Conservation (phyloP, 2,329 filamentous ascomycete genomes). For the Pleoardoris graminearum region DNA sequence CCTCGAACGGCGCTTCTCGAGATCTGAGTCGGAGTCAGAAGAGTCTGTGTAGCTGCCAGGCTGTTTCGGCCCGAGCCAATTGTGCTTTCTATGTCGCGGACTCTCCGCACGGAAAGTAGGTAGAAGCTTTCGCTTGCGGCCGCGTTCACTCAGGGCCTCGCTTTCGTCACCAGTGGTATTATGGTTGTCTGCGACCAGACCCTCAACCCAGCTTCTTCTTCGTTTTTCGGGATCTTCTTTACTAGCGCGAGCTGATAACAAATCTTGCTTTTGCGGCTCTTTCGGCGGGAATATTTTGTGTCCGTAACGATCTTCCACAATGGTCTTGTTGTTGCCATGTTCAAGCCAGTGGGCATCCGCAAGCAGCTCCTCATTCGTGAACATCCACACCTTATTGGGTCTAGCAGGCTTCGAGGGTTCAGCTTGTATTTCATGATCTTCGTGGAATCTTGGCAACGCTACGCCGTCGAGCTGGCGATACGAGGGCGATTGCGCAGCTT, state of each 20-base stretch:
- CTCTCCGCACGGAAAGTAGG: constrained; percentile 40
- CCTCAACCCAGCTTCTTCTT: constrained; percentile 40
- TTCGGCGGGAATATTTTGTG: constrained; percentile 64
- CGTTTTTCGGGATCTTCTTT: constrained; percentile 41
- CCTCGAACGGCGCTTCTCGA: constrained; percentile 51
- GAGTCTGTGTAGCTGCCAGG: constrained; percentile 36
- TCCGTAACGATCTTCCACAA: constrained; percentile 80
- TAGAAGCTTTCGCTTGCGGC: constrained; percentile 40
- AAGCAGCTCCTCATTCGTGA: constrained; percentile 81
- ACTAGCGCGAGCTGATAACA: constrained; percentile 36
- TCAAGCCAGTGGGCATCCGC: constrained; percentile 93
- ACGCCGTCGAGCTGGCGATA: constrained; percentile 46
- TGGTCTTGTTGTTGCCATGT: constrained; percentile 74
- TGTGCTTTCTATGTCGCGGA: constrained; percentile 34
- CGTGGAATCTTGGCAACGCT: constrained; percentile 36
- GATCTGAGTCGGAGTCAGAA: constrained; percentile 52
- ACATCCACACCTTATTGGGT: constrained; percentile 81
- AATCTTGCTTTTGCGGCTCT: constrained; percentile 29
- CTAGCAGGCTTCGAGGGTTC: constrained; percentile 63
- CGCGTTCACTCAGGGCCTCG: constrained; percentile 43
- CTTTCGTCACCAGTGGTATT: constrained; percentile 41
- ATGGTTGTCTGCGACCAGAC: constrained; percentile 30
- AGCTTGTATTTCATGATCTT: constrained; percentile 27
- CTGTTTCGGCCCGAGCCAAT: constrained; percentile 32
- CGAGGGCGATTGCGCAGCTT: constrained; percentile 44